Conservation (phyloP, 139 green algal species). For the Tetraselmis striata region DNA sequence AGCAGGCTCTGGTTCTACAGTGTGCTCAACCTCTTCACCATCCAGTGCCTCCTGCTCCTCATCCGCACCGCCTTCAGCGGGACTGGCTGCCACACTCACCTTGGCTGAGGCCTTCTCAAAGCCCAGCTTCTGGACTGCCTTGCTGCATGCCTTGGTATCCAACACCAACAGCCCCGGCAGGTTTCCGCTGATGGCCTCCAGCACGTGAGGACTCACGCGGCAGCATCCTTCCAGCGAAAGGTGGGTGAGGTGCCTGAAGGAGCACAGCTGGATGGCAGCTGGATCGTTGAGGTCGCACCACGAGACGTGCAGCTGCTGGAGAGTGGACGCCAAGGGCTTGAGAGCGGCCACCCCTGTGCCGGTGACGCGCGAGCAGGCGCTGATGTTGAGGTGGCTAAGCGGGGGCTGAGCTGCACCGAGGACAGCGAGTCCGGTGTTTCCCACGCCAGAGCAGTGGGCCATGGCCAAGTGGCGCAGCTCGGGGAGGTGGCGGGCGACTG, state of each 20-base stretch:
- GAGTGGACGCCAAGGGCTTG: background rate
- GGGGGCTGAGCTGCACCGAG: background rate
- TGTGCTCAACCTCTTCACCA: background rate
- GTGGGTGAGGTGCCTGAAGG: background rate
- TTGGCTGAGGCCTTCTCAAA: background rate
- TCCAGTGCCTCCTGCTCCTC: background rate
- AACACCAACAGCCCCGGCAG: background rate
- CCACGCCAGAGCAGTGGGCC: background rate
- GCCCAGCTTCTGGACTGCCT: background rate
- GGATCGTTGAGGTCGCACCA: background rate
- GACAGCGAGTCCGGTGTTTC: background rate
- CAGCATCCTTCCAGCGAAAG: background rate
- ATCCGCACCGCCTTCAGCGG: background rate
- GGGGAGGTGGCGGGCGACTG: background rate
- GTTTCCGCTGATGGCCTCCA: background rate
- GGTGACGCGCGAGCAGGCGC: background rate
- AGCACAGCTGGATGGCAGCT: background rate
- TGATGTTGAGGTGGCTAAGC: background rate
- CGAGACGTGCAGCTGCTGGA: background rate
- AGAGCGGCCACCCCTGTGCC: background rate
- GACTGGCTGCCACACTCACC: background rate
- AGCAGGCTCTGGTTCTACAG: too few species aligned
- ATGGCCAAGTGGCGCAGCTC: background rate
- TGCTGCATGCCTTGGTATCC: background rate
- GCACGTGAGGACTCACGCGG: background rate